These are phyloP conservation scores for Rubia tinctorum DNA, from an alignment of 305 asterid genomes.

Conservation along the genomic window DNA sequence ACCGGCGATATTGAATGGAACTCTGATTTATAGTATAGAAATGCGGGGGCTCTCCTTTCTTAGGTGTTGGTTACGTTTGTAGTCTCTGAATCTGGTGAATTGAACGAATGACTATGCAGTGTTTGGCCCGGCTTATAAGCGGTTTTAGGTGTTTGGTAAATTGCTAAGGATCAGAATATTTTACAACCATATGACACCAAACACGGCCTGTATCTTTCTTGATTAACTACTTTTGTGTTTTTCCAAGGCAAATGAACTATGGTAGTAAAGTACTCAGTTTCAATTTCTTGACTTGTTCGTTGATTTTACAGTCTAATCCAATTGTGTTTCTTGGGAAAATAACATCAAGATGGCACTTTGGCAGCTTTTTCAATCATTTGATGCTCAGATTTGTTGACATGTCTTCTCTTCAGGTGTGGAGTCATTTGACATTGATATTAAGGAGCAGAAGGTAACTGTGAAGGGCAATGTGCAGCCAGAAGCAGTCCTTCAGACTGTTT, in stretches of 20 bases:
- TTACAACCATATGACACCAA: too few species aligned
- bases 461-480: conserved; percentile 67
- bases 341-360: background rate
- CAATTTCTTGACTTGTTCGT: too few species aligned
- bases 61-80: background rate
- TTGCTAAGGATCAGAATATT: too few species aligned
- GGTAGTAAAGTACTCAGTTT: background rate
- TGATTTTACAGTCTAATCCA: background rate
- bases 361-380: background rate
- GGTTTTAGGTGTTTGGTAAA: too few species aligned
- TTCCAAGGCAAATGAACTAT: background rate
- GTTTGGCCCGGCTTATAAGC: too few species aligned
- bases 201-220: too few species aligned
- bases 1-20: too few species aligned
- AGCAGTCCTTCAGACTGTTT: conserved; percentile 67
- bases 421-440: conserved; percentile 62
- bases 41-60: background rate
- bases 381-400: background rate
- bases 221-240: background rate
- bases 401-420: conserved; percentile 54
- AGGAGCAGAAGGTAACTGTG: conserved; percentile 87
- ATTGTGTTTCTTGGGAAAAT: background rate
- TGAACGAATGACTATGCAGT: background rate
- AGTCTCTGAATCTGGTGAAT: background rate
- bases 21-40: background rate